Percentiles rank a stretch among this genome's conserved stretches.
Evolutionary conservation across 345 rosid species (phyloP).

Genomic region (Punica granatum): DNA sequence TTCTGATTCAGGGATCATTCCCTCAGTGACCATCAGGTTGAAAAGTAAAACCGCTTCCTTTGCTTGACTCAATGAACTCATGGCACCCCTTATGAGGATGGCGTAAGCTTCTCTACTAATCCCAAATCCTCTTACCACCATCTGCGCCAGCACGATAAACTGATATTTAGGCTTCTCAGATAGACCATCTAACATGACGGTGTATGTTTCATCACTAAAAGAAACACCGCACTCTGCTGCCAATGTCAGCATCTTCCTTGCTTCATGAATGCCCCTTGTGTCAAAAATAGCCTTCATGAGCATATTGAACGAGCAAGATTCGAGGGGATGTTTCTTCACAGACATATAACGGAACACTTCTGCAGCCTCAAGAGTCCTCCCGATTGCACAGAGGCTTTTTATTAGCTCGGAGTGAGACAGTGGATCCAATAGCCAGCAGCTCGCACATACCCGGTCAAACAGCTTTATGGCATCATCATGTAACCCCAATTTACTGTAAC

Average conservation of each 20-base stretch:
- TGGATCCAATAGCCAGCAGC: conserved; percentile 30
- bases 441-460: conserved; percentile 17
- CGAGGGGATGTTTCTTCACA: conserved; percentile 22
- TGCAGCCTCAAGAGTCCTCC: conserved; percentile 29
- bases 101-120: conserved; percentile 32
- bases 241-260: conserved; percentile 26
- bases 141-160: conserved; percentile 25
- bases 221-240: conserved; percentile 24
- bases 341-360: conserved; percentile 40
- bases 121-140: conserved; percentile 32
- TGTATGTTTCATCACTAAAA: conserved; percentile 22
- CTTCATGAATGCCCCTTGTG: conserved; percentile 29
- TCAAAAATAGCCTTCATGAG: conserved; percentile 27
- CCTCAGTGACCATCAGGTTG: conserved; percentile 29
- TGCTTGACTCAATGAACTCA: conserved; percentile 16
- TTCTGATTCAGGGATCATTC: conserved; percentile 29
- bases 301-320: conserved; percentile 21
- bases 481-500: conserved; percentile 28
- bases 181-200: conserved; percentile 28
- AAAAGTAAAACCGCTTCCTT: conserved; percentile 32
- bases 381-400: conserved; percentile 32
- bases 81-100: conserved; percentile 25
- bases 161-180: conserved; percentile 16
- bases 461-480: conserved; percentile 26
- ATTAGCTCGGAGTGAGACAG: conserved; percentile 37